Evolutionary conservation across 495 filamentous ascomycete genomes (phyloP), one percentile per base, ranked within the genome.

Genomic region (Penicillium ochrochloron): DNA sequence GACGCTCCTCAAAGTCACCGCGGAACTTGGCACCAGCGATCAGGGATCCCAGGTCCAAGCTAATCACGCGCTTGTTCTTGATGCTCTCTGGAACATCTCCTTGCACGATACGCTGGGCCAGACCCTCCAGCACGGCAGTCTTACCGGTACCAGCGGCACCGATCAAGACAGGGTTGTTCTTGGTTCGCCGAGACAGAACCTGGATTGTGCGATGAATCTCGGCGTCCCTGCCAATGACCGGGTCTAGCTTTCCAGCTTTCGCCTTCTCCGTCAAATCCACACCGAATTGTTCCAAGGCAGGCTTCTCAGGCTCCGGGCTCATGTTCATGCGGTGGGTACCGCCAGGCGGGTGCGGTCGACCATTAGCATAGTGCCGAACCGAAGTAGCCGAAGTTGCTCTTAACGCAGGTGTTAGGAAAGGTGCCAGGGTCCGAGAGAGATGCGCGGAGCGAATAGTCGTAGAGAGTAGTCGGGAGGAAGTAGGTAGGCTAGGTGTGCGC

Each of bases 1-100:
- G 72, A 35, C 95, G 86, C 72, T 99, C 95, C 73, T 99, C 95
- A 61, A 99, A 98, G 67, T 99, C 95, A 56, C 95, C 95, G 55
- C 95, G 81, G 64, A 94, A 99, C 72, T 97, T 98, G 12, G 95
- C 93, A 42, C 95, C 95, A 15, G 95, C 96, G 70, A 99, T 97
- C 17, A 99, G 82, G 27, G 90, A 91, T 2, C 95, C 95, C 0
- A 99, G 81, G 68, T 99, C 95, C 58, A 98, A 75, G 12, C 89
- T 82, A 59, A 98, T 85, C 14, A 99, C 95, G 39, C 87, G 83
- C 74, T 98, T 99, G 66, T 96, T 88, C 78, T 97, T 97, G 78
- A 99, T 91, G 70, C 92, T 96, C 75, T 98, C 95, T 0, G 95
- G 95, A 2, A 99, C 94, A 79, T 96, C 94, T 0, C 95, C 95